Evolutionary conservation across 352 stramenopile genomes (phyloP).

Genomic region (Paralagenidium karlingii): DNA sequence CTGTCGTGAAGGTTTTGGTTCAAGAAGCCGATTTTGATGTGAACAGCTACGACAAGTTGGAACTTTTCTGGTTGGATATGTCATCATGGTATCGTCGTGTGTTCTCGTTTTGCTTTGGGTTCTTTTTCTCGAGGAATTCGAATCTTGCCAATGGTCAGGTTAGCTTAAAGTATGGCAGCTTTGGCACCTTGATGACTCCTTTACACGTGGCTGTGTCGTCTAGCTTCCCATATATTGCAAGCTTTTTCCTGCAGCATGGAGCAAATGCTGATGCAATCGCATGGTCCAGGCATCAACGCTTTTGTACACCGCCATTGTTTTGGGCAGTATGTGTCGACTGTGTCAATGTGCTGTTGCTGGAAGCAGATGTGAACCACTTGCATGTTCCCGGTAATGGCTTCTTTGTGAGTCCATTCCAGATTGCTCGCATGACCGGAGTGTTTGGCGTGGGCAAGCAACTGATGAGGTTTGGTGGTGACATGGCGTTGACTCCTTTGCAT

Average conservation of each 20-base stretch:
- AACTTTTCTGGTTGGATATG: constrained; percentile 48
- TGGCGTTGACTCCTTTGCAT: constrained; percentile 64
- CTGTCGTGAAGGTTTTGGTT: constrained; percentile 52
- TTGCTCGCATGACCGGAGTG: constrained; percentile 24
- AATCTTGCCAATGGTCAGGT: too few relatives aligned
- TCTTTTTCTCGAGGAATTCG: too few relatives aligned
- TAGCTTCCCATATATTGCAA: constrained; percentile 24
- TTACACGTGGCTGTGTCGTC: neutral
- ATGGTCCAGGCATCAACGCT: constrained; percentile 26
- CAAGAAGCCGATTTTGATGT: constrained; percentile 48
- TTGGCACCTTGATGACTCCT: neutral
- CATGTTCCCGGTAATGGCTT: constrained; percentile 24
- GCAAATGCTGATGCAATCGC: constrained; percentile 34
- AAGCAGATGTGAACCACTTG: constrained; percentile 50
- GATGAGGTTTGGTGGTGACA: constrained; percentile 48
- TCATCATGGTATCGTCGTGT: constrained; percentile 60
- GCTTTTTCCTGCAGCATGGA: constrained; percentile 40
- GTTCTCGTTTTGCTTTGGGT: too few relatives aligned
- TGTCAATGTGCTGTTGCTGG: constrained; percentile 43
- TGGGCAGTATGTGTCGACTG: constrained; percentile 62
- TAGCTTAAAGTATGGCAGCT: too few relatives aligned
- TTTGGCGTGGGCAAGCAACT: constrained; percentile 42
- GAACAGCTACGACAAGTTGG: constrained; percentile 64
- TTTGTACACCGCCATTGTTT: constrained; percentile 55
- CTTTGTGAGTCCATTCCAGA: constrained; percentile 10